A percentile compares a stretch with the other conserved stretches of the same genome.
Conservation (phyloP, 2,329 filamentous ascomycete species). For the Metarhizium guizhouense region DNA sequence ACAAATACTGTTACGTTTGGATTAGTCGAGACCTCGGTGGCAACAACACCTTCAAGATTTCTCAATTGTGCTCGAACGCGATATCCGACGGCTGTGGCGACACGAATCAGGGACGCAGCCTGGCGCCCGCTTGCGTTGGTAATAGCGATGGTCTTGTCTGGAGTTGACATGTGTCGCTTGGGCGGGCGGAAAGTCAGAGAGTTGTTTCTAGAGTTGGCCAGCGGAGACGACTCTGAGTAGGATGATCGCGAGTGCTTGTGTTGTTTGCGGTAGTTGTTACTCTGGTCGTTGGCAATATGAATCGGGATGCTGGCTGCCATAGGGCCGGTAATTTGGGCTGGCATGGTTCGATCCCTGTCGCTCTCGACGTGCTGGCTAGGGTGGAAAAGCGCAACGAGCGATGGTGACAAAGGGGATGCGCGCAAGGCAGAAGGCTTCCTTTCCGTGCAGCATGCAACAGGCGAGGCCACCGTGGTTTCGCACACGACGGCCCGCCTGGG, state of each 20-base stretch:
- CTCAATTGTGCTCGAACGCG: slow-evolving; percentile 86
- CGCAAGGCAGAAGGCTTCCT: not conserved
- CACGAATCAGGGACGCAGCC: slow-evolving; percentile 88
- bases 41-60: slow-evolving; percentile 78
- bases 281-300: slow-evolving; percentile 26
- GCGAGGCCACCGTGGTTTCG: slow-evolving; percentile 17
- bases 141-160: slow-evolving; percentile 77
- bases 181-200: slow-evolving; percentile 51
- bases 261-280: slow-evolving; percentile 28
- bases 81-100: slow-evolving; percentile 89
- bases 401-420: not conserved
- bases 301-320: slow-evolving; percentile 29
- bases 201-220: slow-evolving; percentile 46
- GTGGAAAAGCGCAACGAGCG: not conserved
- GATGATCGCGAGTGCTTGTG: slow-evolving; percentile 56
- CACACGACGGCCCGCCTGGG: slow-evolving; percentile 13
- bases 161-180: slow-evolving; percentile 49
- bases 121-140: slow-evolving; percentile 96
- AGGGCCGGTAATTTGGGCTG: slow-evolving; percentile 29
- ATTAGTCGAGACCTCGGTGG: slow-evolving; percentile 72
- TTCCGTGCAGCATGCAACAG: slow-evolving; percentile 14
- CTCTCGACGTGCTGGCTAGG: not conserved
- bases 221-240: slow-evolving; percentile 50
- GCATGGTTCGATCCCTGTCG: slow-evolving; percentile 19
- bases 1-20: slow-evolving; percentile 64